Conservation (phyloP, 768 basidiomycete species). For the Collybia sp. region DNA sequence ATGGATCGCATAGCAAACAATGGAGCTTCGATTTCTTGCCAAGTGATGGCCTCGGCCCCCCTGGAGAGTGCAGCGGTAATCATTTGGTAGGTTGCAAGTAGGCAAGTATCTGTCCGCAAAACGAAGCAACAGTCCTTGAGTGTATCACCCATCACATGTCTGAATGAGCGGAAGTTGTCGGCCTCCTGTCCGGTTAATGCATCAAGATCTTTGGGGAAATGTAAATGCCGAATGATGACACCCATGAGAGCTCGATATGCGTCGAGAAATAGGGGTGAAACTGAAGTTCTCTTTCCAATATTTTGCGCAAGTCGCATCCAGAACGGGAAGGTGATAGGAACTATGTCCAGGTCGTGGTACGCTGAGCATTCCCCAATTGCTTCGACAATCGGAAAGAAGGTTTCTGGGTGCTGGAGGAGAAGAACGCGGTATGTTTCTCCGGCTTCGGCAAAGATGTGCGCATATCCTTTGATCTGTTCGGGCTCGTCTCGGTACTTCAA, state of each 20-base stretch:
- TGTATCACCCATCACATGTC: constrained; percentile 98
- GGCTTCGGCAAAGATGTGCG: constrained; percentile 93
- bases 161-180: constrained; percentile 91
- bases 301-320: constrained; percentile 97
- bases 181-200: constrained; percentile 76
- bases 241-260: constrained; percentile 82
- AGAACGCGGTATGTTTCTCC: constrained; percentile 93
- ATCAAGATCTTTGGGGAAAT: constrained; percentile 75
- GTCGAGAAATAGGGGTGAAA: constrained; percentile 73
- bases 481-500: constrained; percentile 64
- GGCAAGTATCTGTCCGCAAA: constrained; percentile 80
- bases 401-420: constrained; percentile 83
- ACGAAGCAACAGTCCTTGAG: constrained; percentile 98
- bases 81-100: constrained; percentile 76
- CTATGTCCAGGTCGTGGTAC: constrained; percentile 91
- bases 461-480: constrained; percentile 85
- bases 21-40: constrained; percentile 98
- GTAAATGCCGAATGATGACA: constrained; percentile 85
- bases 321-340: constrained; percentile 96
- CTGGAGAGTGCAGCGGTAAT: constrained; percentile 71
- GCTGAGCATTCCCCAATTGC: constrained; percentile 93
- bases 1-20: constrained; percentile 97
- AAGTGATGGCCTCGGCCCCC: constrained; percentile 53
- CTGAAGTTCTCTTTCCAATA: constrained; percentile 69
- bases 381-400: constrained; percentile 93